Evolutionary conservation across 192 early-diverging fungal genomes (phyloP).

Genomic region (Spinellus fusiger): DNA sequence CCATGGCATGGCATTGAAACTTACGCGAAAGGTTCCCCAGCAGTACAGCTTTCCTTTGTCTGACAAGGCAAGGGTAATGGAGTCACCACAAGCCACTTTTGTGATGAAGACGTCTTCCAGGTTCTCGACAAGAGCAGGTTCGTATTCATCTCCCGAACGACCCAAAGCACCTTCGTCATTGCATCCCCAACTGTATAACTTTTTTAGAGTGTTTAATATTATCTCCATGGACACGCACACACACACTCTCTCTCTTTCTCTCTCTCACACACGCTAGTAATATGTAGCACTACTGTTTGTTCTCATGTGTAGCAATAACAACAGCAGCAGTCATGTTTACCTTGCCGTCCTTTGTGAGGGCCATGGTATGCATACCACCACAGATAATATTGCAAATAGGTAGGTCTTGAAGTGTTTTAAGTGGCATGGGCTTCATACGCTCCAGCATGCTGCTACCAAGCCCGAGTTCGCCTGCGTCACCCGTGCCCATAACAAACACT

Average conservation of each 20-base stretch:
- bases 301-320: too few relatives aligned
- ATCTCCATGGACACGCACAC: too few relatives aligned
- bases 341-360: slow-evolving; percentile 66
- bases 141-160: slow-evolving; percentile 59
- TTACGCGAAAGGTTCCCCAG: slow-evolving; percentile 79
- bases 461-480: slow-evolving; percentile 89
- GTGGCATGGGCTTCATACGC: slow-evolving; percentile 69
- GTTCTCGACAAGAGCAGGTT: slow-evolving; percentile 60
- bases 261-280: too few relatives aligned
- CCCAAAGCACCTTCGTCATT: slow-evolving; percentile 91
- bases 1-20: neutral
- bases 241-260: neutral
- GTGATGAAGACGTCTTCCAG: slow-evolving; percentile 70
- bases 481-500: slow-evolving; percentile 82
- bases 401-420: slow-evolving; percentile 62
- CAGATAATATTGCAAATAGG: slow-evolving; percentile 72
- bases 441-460: slow-evolving; percentile 77
- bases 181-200: slow-evolving; percentile 93
- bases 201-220: too few relatives aligned
- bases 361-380: slow-evolving; percentile 87
- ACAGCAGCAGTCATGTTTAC: slow-evolving; percentile 40
- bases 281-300: too few relatives aligned
- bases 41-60: slow-evolving; percentile 74
- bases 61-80: slow-evolving; percentile 72
- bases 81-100: slow-evolving; percentile 80